Conservation (phyloP, 1,284 basidiomycete species). For the Pisolithus thermaeus region DNA sequence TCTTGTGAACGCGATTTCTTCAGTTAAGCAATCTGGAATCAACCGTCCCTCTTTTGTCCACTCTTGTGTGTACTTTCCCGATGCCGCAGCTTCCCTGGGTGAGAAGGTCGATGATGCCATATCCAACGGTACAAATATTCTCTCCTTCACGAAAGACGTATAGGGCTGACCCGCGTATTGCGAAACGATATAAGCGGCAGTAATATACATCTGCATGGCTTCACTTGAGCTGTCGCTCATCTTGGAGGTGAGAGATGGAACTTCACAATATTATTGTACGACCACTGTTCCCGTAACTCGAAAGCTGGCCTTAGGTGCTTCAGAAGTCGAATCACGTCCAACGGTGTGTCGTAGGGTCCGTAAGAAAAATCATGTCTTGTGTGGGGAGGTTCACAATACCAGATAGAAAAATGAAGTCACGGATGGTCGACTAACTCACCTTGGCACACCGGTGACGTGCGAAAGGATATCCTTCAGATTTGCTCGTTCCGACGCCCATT, state of each 20-base stretch:
- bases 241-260: background rate
- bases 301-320: conserved; percentile 30
- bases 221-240: background rate
- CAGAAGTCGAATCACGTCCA: conserved; percentile 26
- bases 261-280: conserved; percentile 37
- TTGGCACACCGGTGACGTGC: conserved; percentile 35
- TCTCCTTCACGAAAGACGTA: conserved; percentile 27
- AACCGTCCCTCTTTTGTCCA: conserved; percentile 23
- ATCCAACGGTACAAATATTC: conserved; percentile 26
- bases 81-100: conserved; percentile 25
- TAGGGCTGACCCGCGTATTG: conserved; percentile 30
- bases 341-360: conserved; percentile 21
- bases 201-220: conserved; percentile 30
- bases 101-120: conserved; percentile 34
- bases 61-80: conserved; percentile 31
- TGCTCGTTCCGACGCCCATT: conserved; percentile 29
- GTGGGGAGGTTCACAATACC: background rate
- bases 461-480: conserved; percentile 33
- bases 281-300: conserved; percentile 35
- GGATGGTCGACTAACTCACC: conserved; percentile 16
- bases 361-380: conserved; percentile 33
- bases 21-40: conserved; percentile 24
- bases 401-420: background rate
- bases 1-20: conserved; percentile 16
- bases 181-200: conserved; percentile 29